Evolutionary conservation across 208 protist genomes (phyloP), one percentile per base, ranked within the genome.

Genomic region (Trypanosoma scelopori): DNA sequence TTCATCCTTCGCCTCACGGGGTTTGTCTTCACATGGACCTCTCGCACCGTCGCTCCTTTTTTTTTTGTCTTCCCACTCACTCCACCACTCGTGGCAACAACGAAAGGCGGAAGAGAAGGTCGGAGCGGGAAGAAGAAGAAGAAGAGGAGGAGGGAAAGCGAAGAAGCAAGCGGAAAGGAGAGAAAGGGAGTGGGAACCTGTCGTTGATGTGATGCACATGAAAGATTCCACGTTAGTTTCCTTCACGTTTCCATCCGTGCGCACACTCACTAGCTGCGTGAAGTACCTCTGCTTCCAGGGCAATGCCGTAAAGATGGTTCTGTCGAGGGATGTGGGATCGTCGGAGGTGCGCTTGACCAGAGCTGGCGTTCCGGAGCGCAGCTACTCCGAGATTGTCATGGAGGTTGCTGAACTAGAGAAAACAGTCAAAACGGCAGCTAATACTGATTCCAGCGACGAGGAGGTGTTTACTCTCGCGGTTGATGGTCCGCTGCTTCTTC

Each of bases 301-400:
- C 32, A 42, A 23, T 56, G 52, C 42, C 18, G 39, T 74, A 43
- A 65, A 58, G 41, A 18, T 74, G 39, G 32, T 62, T 50, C 7
- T 55, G 23, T 63, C 52, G 9, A 50, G 28, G 30, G 30, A 30
- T 30, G 16, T 16, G 13, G 52, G 46, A 30, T 56, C 27, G 20
- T 47, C 68, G 43, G 59, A 66, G 35, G 39, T 67, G 30, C 50
- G 60, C 15, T 41, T 92, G 55, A 59, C 83, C 16, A 78, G 76
- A 11, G 63, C 73, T 9, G 69, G 69, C 28, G 69, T 89, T 13
- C 77, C 74, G 15, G 78, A 84, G 13, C 84, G 78, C 55, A 86
- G 73, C 51, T 92, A 83, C 63, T 85, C 82, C 22, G 71, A 81
- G 0, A 67, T 89, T 43, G 37, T 67, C 27, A 25, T 74, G 1